Base-by-base conservation (phyloP, 225 moss, liverwort and hornwort species). In the Pleurozium schreberi region DNA sequence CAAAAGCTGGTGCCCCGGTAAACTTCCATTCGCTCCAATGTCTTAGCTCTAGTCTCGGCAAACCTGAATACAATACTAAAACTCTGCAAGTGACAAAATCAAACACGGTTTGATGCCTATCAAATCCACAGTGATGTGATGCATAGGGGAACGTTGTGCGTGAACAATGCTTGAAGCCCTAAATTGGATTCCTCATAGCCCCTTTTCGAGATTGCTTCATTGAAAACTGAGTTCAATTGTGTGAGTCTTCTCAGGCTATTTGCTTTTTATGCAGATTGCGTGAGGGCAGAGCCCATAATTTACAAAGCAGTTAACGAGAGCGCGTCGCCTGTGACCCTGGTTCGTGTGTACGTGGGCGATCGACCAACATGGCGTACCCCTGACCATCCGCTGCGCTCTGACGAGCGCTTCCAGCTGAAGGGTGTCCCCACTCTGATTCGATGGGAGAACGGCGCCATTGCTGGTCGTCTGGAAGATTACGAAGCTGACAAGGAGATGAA, bases 1-100 rank as follows among this genome's bases (percentile, higher is more conserved):
- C 76, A 94, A 90, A 82, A 99, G 98, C 89, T 99, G 98, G 98
- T 99, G 98, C 84, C 96, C 97, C 73, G 98, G 98, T 98, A 47
- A 81, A 49, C n/a, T 50, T 76, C 47, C 62, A n/a, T 25, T 81
- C 87, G 69, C 80, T 74, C 15, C 50, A 52, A 60, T 52, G 49
- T 71, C 70, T 64, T 14, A 22, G 42, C 42, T 87, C 49, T 57
- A 11, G 28, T 58, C 58, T 80, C 40, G 27, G 18, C 79, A 28
- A 40, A 58, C 42, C 40, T n/a, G 42, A 85, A 15, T 22, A 38
- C 36, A 53, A 49, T n/a, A 66, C 59, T 43, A 75, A 82, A 67
- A 42, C 57, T 60, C 80, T 57, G 81, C 59, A 75, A 80, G 19
- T 58, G 65, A 81, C 14, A 75, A 50, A 70, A 55, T 23, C 23